phyloP scores from a whole-genome alignment of 257 asterid genomes.

The Jaltomata sinuosa region DNA sequence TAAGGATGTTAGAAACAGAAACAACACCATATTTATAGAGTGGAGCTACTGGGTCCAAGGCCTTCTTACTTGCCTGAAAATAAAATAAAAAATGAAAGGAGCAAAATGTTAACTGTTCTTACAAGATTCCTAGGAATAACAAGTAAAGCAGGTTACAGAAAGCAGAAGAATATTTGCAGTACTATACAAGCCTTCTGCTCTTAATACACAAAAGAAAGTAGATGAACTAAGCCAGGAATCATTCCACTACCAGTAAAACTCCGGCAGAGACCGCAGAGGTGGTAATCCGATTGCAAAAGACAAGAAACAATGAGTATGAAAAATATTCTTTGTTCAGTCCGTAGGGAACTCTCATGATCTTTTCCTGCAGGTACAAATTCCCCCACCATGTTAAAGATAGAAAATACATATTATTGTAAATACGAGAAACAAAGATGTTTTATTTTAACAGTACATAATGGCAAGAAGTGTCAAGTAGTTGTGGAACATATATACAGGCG shows the following conservation, averaged over 20 bases:
- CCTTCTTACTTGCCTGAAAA: constrained; percentile 65
- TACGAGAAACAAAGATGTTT: not conserved
- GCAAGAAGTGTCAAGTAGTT: not conserved
- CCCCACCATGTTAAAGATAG: constrained; percentile 3
- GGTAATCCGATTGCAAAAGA: constrained; percentile 93
- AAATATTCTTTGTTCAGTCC: constrained; percentile 77
- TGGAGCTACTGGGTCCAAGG: constrained; percentile 95
- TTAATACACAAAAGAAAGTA: not conserved
- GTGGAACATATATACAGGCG: not conserved
- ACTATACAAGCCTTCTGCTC: not conserved
- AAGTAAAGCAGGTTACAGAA: not conserved
- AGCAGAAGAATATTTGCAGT: not conserved
- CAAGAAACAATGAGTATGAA: constrained; percentile 80
- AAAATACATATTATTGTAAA: not conserved
- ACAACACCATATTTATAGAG: constrained; percentile 68
- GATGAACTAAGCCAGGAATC: not conserved
- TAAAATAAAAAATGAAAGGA: not conserved
- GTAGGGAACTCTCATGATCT: constrained; percentile 94
- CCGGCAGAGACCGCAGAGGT: constrained; percentile 93
- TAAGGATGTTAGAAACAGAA: constrained; percentile 86
- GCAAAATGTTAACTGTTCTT: not conserved
- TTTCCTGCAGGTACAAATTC: constrained; percentile 58
- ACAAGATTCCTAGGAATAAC: constrained; percentile 5
- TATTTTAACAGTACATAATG: not conserved
- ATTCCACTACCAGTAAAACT: constrained; percentile 58